These are phyloP conservation scores for Boletus vermiculosoides DNA, from an alignment of 768 basidiomycete genomes.

Conservation along the genomic window DNA sequence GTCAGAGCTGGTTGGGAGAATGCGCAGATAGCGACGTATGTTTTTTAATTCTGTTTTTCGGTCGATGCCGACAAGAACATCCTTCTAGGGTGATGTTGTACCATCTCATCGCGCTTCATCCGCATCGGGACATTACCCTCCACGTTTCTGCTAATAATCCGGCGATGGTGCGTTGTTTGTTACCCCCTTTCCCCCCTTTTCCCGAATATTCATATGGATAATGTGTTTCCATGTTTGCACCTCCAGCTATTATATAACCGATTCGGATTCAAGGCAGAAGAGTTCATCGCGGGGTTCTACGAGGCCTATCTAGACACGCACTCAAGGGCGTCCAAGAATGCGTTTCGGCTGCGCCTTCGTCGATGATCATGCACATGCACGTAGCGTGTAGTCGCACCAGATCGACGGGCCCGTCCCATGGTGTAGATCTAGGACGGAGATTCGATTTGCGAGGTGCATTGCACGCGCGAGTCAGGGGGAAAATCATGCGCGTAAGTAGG, in stretches of 20 bases:
- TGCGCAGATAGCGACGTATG: slow-evolving; percentile 71
- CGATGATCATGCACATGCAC: slow-evolving; percentile 34
- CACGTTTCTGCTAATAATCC: slow-evolving; percentile 82
- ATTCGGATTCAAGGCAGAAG: slow-evolving; percentile 87
- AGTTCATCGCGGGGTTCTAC: slow-evolving; percentile 80
- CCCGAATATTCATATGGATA: not conserved
- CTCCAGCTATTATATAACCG: slow-evolving; percentile 73
- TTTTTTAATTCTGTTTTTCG: not conserved
- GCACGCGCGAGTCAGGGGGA: not conserved
- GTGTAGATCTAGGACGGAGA: not conserved
- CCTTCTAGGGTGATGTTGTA: slow-evolving; percentile 67
- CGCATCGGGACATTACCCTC: slow-evolving; percentile 73
- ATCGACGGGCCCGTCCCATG: not conserved
- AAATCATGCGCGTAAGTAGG: too few relatives aligned
- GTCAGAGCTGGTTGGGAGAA: slow-evolving; percentile 83
- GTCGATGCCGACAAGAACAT: not conserved
- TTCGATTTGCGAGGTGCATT: not conserved
- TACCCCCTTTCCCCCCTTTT: not conserved
- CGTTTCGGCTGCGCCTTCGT: slow-evolving; percentile 72
- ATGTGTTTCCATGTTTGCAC: not conserved
- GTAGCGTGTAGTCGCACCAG: not conserved
- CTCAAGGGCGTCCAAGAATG: slow-evolving; percentile 76
- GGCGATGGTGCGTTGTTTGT: slow-evolving; percentile 55
- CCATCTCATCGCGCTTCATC: slow-evolving; percentile 69
- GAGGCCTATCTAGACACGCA: slow-evolving; percentile 70